Evolutionary conservation across 139 green algal species (phyloP).

Genomic region (Chlorella sorokiniana): DNA sequence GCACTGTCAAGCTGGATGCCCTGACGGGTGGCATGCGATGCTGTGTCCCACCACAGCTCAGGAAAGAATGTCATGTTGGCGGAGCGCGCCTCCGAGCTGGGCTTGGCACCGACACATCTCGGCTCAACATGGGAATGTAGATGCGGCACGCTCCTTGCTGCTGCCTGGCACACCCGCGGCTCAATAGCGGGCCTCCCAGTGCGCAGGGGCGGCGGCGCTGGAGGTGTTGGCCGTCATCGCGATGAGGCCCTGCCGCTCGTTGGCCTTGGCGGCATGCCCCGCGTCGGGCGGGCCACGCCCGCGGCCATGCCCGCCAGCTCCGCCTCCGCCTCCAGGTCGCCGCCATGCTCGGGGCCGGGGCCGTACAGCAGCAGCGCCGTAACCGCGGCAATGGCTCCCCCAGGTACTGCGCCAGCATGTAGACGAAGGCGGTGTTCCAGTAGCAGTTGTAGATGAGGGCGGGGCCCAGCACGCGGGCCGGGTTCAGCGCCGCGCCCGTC

Average conservation of each 20-base stretch:
- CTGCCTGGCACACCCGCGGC: background rate
- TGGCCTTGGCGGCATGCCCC: background rate
- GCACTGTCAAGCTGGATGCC: too few relatives aligned
- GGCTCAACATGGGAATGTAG: too few relatives aligned
- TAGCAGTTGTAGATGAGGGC: conserved; percentile 68
- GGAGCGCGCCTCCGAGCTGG: too few relatives aligned
- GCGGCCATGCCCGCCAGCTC: background rate
- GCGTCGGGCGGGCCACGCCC: background rate
- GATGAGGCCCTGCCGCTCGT: conserved; percentile 23
- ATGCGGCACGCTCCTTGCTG: too few relatives aligned
- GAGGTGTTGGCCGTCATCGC: conserved; percentile 10
- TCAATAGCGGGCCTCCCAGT: background rate
- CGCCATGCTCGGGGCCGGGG: conserved; percentile 31
- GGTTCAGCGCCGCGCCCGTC: conserved; percentile 77
- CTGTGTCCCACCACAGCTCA: too few relatives aligned
- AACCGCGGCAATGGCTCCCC: conserved; percentile 57
- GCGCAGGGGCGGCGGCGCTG: background rate
- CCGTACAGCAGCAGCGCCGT: conserved; percentile 74
- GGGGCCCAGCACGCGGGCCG: conserved; percentile 76
- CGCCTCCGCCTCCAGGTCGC: background rate
- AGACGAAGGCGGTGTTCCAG: conserved; percentile 69
- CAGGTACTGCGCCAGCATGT: conserved; percentile 75
- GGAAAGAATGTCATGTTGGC: too few relatives aligned
- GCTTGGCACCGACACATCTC: too few relatives aligned
- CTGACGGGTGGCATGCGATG: too few relatives aligned